Base-by-base conservation (phyloP, 2,329 filamentous ascomycete species). In the Biscogniauxia mediterranea region DNA sequence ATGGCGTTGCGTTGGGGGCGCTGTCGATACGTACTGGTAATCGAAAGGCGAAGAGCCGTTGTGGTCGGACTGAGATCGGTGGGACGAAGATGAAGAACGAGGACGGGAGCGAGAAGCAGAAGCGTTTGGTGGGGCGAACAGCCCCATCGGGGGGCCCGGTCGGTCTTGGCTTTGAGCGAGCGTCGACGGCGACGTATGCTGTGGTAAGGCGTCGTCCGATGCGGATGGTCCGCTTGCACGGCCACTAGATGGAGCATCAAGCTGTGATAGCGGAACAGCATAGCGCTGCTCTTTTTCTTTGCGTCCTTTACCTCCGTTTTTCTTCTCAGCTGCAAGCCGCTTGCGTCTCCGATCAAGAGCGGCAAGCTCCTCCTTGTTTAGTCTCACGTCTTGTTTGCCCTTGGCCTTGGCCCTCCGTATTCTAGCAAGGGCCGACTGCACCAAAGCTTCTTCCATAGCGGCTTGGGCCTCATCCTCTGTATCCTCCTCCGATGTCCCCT, bases 281-380 rank as follows among this genome's bases (percentile, higher is more conserved):
- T 85, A 76, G 23, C 84, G 79, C 58, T 81, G 76, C 58, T 81
- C 77, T 66, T 77, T 74, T 58, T 75, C 73, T 63, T 74, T 80
- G 52, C 73, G 73, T 68, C 75, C 76, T 69, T 72, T 79, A 66
- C 74, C 71, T 25, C 72, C 71, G 52, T 73, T 74, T 81, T 71
- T 83, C 62, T 72, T 73, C 58, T 79, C 77, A 38, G 80, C 79
- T 67, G 83, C 79, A 69, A 87, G 78, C 61, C 88, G 85, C 73
- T 87, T 85, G 64, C 84, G 79, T 69, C 84, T 82, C 64, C 87
- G 85, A 72, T 94, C 89, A 68, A 96, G 81, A 54, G 92, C 93
- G 64, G 89, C 89, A 68, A 97, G 80, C 75, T 97, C 93, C 58
- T 90, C 87, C 70, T 88, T 85, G 68, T 85, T 92, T 65, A 98